Evolutionary conservation across 169 alveolate genomes (phyloP).

Genomic region (Plasmodium knowlesi): DNA sequence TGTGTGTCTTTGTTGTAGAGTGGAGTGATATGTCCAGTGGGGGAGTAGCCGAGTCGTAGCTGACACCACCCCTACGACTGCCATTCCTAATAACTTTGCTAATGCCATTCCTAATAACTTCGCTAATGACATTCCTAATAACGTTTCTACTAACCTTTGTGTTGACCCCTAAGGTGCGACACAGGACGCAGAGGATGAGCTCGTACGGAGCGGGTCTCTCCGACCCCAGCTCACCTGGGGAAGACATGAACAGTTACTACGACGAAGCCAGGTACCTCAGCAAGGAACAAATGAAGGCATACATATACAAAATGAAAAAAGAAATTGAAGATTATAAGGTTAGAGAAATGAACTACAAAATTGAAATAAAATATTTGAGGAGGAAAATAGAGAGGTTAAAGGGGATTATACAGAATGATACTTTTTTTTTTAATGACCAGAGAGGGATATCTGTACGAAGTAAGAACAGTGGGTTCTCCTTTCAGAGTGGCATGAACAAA

Average conservation of each 20-base stretch:
- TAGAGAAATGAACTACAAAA: constrained; percentile 20
- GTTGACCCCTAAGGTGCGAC: not conserved
- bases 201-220: not conserved
- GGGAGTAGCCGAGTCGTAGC: not conserved
- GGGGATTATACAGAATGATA: constrained; percentile 49
- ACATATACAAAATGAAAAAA: constrained; percentile 55
- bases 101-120: not conserved
- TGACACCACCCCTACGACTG: not conserved
- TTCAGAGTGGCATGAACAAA: not conserved
- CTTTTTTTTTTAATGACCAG: constrained; percentile 4
- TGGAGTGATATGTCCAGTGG: not conserved
- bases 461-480: not conserved
- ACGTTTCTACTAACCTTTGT: not conserved
- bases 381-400: constrained; percentile 44
- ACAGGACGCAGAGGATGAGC: not conserved
- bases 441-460: not conserved
- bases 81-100: not conserved
- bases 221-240: constrained; percentile 4
- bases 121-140: not conserved
- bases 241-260: constrained; percentile 2
- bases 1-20: not conserved
- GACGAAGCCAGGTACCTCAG: constrained; percentile 53
- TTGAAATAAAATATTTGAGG: constrained; percentile 67
- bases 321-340: constrained; percentile 45
- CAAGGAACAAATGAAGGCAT: constrained; percentile 65